Evolutionary conservation across 345 rosid species (phyloP).

Genomic region (Citrus mangshanensis): DNA sequence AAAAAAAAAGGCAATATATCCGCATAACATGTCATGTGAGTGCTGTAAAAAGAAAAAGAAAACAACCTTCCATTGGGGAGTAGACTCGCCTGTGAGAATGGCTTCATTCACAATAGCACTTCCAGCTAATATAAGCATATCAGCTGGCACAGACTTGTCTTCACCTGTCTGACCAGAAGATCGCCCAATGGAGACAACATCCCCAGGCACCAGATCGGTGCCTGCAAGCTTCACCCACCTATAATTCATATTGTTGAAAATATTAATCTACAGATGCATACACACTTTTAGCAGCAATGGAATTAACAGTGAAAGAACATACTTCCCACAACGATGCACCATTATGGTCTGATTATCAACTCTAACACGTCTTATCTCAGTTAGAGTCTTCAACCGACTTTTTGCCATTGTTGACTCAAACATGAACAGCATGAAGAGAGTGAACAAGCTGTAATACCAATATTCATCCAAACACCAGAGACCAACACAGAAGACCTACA

Average conservation of each 20-base stretch:
- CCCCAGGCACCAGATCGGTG: constrained; percentile 92
- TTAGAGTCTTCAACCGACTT: constrained; percentile 88
- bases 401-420: constrained; percentile 99
- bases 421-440: constrained; percentile 98
- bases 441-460: constrained; percentile 99
- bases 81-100: constrained; percentile 99
- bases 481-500: constrained; percentile 95
- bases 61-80: constrained; percentile 99
- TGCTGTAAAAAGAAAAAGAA: constrained; percentile 16
- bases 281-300: constrained; percentile 5
- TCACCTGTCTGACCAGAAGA: constrained; percentile 81
- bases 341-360: constrained; percentile 83
- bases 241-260: constrained; percentile 23
- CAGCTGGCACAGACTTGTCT: constrained; percentile 93
- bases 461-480: constrained; percentile 99
- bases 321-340: constrained; percentile 98
- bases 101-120: constrained; percentile 99
- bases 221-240: constrained; percentile 94
- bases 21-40: not conserved
- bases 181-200: constrained; percentile 94
- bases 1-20: not conserved
- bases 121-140: constrained; percentile 96
- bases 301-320: constrained; percentile 25
- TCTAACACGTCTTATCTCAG: constrained; percentile 93
- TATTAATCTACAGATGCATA: constrained; percentile 16